These are phyloP conservation scores for Vigna radiata DNA, from an alignment of 306 rosid species.

Conservation along the genomic window DNA sequence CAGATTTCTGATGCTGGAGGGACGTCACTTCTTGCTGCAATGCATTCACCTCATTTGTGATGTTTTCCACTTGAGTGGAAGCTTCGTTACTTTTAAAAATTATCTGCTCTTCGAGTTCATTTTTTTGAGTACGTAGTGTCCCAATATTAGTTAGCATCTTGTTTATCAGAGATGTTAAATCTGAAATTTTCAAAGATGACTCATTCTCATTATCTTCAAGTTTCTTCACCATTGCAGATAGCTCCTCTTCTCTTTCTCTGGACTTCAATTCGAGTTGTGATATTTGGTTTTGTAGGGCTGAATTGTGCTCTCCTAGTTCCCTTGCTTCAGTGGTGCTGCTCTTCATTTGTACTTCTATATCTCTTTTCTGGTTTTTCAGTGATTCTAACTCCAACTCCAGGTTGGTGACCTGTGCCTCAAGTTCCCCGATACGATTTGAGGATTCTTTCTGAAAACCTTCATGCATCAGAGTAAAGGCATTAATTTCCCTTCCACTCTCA, in stretches of 20 bases:
- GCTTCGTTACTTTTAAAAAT: constrained; percentile 62
- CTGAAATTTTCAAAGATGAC: constrained; percentile 58
- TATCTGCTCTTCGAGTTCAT: constrained; percentile 66
- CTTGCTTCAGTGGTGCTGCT: constrained; percentile 55
- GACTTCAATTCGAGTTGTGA: constrained; percentile 59
- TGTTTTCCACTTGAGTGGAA: constrained; percentile 54
- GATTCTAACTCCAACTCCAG: constrained; percentile 64
- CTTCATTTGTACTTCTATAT: constrained; percentile 57
- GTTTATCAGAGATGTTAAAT: constrained; percentile 63
- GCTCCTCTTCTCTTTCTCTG: constrained; percentile 64
- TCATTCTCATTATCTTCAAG: constrained; percentile 63
- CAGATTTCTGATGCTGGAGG: constrained; percentile 55
- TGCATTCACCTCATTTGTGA: constrained; percentile 58
- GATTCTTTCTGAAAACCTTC: constrained; percentile 56
- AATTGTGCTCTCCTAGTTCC: constrained; percentile 58
- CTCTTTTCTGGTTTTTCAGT: constrained; percentile 54
- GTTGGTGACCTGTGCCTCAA: constrained; percentile 43
- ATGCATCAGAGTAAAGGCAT: constrained; percentile 62
- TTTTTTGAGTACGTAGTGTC: constrained; percentile 56
- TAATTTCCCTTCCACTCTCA: constrained; percentile 61
- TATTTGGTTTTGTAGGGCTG: constrained; percentile 52
- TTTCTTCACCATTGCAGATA: constrained; percentile 57
- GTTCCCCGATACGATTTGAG: constrained; percentile 51
- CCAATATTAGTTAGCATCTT: constrained; percentile 56
- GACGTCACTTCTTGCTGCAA: constrained; percentile 69